phyloP scores from a whole-genome alignment of 1,284 basidiomycete species.

The Amylostereum areolatum region DNA sequence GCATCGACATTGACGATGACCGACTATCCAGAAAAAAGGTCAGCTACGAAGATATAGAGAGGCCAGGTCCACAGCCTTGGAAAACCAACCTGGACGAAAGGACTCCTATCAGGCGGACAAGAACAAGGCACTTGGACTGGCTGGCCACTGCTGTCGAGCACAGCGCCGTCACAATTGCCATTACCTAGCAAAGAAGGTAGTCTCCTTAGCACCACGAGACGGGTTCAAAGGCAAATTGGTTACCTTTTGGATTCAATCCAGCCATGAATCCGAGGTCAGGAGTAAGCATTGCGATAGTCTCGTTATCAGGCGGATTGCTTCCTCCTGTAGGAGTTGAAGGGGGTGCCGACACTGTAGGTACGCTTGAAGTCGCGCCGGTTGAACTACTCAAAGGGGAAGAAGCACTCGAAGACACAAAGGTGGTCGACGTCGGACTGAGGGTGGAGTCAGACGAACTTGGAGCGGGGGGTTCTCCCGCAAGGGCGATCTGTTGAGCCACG shows the following conservation, averaged over 20 bases:
- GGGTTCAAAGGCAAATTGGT: constrained; percentile 21
- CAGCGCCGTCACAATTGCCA: constrained; percentile 21
- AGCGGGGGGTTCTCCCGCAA: neutral
- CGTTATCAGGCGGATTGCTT: neutral
- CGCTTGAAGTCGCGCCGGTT: neutral
- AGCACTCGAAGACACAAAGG: neutral
- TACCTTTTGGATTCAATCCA: neutral
- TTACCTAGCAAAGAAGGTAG: neutral
- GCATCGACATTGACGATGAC: constrained; percentile 27
- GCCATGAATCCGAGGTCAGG: neutral
- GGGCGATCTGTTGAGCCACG: constrained; percentile 25
- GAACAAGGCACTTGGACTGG: constrained; percentile 54
- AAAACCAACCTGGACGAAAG: constrained; percentile 43
- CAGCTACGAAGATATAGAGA: neutral
- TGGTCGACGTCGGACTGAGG: neutral
- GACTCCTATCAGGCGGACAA: constrained; percentile 49
- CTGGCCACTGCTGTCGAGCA: constrained; percentile 43
- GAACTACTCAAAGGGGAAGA: neutral
- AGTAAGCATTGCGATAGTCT: neutral
- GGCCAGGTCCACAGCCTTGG: too few relatives aligned
- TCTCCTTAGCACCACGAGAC: neutral
- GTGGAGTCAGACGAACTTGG: neutral
- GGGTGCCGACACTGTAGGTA: neutral
- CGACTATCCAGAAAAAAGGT: constrained; percentile 28
- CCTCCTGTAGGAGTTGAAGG: neutral